Percentiles rank a stretch among this genome's conserved stretches.
These are phyloP conservation scores for Suillus subluteus DNA, from an alignment of 768 basidiomycete genomes.

Conservation along the genomic window DNA sequence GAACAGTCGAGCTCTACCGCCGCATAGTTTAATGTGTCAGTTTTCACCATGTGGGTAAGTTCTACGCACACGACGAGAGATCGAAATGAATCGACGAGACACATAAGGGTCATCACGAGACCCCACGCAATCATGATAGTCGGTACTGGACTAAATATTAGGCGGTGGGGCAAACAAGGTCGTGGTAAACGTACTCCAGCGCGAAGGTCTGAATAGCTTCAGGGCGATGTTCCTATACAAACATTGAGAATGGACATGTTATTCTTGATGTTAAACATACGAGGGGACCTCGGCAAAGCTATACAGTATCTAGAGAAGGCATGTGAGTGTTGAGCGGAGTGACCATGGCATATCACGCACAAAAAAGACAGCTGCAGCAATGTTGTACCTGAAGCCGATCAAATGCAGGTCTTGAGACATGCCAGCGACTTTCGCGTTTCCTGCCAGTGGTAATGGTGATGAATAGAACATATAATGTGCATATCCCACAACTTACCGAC, in stretches of 20 bases:
- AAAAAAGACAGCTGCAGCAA: conserved; percentile 43
- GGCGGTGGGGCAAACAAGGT: background rate
- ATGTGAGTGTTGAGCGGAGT: conserved; percentile 1
- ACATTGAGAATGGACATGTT: conserved; percentile 9
- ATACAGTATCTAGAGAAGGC: conserved; percentile 36
- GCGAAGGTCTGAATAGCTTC: conserved; percentile 39
- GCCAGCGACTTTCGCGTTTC: conserved; percentile 49
- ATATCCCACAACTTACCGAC: conserved; percentile 36
- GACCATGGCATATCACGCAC: conserved; percentile 18
- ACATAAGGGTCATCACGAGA: conserved; percentile 43
- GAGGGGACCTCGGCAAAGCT: conserved; percentile 42
- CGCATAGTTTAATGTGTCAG: background rate
- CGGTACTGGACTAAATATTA: conserved; percentile 36
- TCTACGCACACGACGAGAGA: conserved; percentile 35
- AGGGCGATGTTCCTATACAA: conserved; percentile 40
- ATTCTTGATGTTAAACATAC: conserved; percentile 25
- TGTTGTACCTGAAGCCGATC: conserved; percentile 39
- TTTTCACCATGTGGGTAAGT: background rate
- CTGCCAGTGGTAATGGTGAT: conserved; percentile 21
- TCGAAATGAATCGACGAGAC: conserved; percentile 37
- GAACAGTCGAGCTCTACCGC: conserved; percentile 41
- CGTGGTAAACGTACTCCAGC: conserved; percentile 34
- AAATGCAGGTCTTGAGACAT: conserved; percentile 43
- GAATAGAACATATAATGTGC: background rate
- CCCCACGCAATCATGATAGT: conserved; percentile 45